Conservation (phyloP, 208 protist species). For the Trypanosoma lewisi region DNA sequence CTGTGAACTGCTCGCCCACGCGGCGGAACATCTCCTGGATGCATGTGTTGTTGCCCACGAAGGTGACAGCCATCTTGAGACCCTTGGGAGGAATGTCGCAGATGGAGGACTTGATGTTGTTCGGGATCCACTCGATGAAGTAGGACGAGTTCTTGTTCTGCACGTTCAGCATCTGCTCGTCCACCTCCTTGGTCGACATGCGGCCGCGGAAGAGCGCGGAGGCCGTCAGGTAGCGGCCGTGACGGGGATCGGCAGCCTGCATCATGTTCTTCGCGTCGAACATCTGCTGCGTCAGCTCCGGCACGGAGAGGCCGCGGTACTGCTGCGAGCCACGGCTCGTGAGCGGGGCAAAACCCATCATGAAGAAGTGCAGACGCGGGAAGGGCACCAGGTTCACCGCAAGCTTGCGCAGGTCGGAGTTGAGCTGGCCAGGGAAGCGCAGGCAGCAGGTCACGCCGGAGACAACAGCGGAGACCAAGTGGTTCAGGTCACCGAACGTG, state of each 20-base stretch:
- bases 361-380: conserved; percentile 99
- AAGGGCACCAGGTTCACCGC: conserved; percentile 98
- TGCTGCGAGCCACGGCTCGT: conserved; percentile 78
- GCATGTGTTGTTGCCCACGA: conserved; percentile 94
- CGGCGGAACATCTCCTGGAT: conserved; percentile 95
- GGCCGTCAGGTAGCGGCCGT: conserved; percentile 67
- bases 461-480: conserved; percentile 94
- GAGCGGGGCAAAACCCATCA: conserved; percentile 96
- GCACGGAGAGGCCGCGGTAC: conserved; percentile 92
- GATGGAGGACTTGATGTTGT: conserved; percentile 76
- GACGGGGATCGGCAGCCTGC: conserved; percentile 70
- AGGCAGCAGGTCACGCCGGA: conserved; percentile 95
- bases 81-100: conserved; percentile 93
- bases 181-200: conserved; percentile 97
- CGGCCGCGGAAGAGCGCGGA: conserved; percentile 91
- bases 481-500: conserved; percentile 97
- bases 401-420: conserved; percentile 96
- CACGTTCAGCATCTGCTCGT: conserved; percentile 95
- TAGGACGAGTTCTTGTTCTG: conserved; percentile 95
- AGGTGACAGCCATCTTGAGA: conserved; percentile 92
- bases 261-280: conserved; percentile 99
- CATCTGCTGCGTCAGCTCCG: conserved; percentile 97
- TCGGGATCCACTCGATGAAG: conserved; percentile 90
- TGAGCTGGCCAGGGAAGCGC: conserved; percentile 97
- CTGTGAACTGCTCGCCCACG: conserved; percentile 95